Percentiles rank a stretch among this genome's conserved stretches.
Conservation (phyloP, 768 basidiomycete genomes). For the Gelatoporia subvermispora region DNA sequence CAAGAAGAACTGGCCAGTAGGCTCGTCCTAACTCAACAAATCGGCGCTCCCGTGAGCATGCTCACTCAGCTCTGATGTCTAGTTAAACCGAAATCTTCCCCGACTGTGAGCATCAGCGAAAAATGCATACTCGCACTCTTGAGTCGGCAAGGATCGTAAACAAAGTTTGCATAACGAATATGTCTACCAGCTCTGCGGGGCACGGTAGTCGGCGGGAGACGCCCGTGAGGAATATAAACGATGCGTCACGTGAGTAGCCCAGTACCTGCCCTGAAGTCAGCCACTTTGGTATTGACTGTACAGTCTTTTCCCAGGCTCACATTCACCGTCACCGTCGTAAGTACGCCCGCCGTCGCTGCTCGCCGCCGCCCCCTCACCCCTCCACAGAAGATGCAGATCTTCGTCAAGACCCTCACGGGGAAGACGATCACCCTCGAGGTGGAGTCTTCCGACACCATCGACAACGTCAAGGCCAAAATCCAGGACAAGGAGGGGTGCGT, state of each 20-base stretch:
- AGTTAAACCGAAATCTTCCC: too few relatives aligned
- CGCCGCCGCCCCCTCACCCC: conserved; percentile 12
- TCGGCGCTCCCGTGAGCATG: too few relatives aligned
- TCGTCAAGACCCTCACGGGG: conserved; percentile 88
- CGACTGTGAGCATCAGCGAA: too few relatives aligned
- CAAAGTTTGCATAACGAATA: too few relatives aligned
- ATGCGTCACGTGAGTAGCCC: conserved; percentile 9
- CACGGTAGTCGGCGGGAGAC: too few relatives aligned
- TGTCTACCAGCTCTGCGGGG: too few relatives aligned
- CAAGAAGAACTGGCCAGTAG: too few relatives aligned
- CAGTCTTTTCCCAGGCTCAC: conserved; percentile 25
- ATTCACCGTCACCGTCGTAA: conserved; percentile 18
- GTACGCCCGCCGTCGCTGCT: conserved; percentile 13
- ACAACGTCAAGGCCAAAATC: conserved; percentile 87
- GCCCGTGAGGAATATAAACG: neutral
- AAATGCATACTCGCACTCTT: too few relatives aligned
- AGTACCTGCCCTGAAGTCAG: conserved; percentile 26
- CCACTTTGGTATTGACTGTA: conserved; percentile 23
- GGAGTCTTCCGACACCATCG: conserved; percentile 94
- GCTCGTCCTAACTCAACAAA: too few relatives aligned
- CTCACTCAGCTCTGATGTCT: too few relatives aligned
- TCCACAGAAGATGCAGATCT: conserved; percentile 45
- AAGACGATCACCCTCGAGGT: conserved; percentile 99
- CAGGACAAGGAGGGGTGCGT: conserved; percentile 73
- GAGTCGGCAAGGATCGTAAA: too few relatives aligned